Conservation (phyloP, 1,139 yeast species). For the Pichia norvegensis region DNA sequence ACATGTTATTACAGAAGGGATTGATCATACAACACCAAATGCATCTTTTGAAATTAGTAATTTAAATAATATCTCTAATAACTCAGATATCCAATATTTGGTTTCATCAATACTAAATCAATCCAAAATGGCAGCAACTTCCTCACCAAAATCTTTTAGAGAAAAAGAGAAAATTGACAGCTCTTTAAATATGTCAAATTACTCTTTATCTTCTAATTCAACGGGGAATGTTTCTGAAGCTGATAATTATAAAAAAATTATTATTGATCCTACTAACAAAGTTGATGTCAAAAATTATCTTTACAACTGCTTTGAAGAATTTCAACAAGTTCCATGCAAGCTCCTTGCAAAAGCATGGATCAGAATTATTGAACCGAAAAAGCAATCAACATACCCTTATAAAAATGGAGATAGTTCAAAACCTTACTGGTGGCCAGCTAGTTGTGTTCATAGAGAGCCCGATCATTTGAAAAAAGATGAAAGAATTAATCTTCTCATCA, state of each 20-base stretch:
- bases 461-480: slow-evolving; percentile 60
- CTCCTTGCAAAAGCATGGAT: slow-evolving; percentile 63
- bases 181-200: background rate
- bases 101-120: slow-evolving; percentile 7
- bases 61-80: slow-evolving; percentile 3
- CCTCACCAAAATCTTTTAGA: slow-evolving; percentile 3
- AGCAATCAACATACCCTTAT: slow-evolving; percentile 60
- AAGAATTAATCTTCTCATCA: slow-evolving; percentile 42
- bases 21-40: slow-evolving; percentile 9
- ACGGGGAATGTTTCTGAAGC: background rate
- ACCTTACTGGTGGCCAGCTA: slow-evolving; percentile 68
- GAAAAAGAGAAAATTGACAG: background rate
- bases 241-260: slow-evolving; percentile 7
- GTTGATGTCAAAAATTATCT: slow-evolving; percentile 23
- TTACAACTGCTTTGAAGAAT: slow-evolving; percentile 25
- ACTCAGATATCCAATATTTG: slow-evolving; percentile 8
- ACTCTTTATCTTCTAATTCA: slow-evolving; percentile 2
- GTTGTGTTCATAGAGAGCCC: slow-evolving; percentile 60
- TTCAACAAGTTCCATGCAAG: slow-evolving; percentile 55
- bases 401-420: slow-evolving; percentile 40
- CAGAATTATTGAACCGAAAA: slow-evolving; percentile 54
- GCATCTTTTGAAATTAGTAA: slow-evolving; percentile 5
- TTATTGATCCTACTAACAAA: slow-evolving; percentile 19
- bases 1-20: slow-evolving; percentile 8
- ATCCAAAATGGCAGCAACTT: slow-evolving; percentile 3